These are phyloP conservation scores for Nelumbo lutea DNA, from an alignment of 164 flowering plant species.

Conservation along the genomic window DNA sequence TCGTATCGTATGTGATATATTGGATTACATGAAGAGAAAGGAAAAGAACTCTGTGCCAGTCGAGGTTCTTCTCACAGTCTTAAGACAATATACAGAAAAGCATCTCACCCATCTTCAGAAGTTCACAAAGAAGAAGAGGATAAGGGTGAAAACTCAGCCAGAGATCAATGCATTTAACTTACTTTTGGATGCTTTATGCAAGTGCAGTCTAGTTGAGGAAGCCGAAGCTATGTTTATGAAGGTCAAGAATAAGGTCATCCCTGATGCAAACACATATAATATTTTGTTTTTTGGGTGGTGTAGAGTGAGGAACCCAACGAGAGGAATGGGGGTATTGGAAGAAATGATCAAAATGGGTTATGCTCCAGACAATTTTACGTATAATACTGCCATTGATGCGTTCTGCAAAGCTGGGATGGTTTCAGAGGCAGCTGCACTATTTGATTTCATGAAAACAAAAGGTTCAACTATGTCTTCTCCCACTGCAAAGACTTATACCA, in stretches of 20 bases:
- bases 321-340: constrained; percentile 67
- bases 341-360: constrained; percentile 74
- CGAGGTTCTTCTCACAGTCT: constrained; percentile 54
- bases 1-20: constrained; percentile 67
- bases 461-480: constrained; percentile 82
- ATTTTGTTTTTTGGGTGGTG: constrained; percentile 95
- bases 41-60: constrained; percentile 56
- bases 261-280: constrained; percentile 68
- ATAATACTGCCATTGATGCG: constrained; percentile 73
- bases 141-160: constrained; percentile 79
- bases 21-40: constrained; percentile 93
- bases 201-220: constrained; percentile 74
- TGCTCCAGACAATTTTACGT: constrained; percentile 79
- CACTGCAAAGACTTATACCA: constrained; percentile 77
- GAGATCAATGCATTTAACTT: constrained; percentile 81
- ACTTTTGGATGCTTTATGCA: constrained; percentile 82
- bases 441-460: constrained; percentile 74
- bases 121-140: constrained; percentile 71
- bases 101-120: constrained; percentile 63
- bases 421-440: constrained; percentile 58
- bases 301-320: constrained; percentile 60
- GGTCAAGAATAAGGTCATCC: constrained; percentile 50
- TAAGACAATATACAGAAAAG: constrained; percentile 67
- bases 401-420: constrained; percentile 80
- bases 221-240: constrained; percentile 63